Evolutionary conservation across 1,284 basidiomycete species (phyloP), one percentile per base, ranked within the genome.

Genomic region (Ustanciosporium gigantosporum): DNA sequence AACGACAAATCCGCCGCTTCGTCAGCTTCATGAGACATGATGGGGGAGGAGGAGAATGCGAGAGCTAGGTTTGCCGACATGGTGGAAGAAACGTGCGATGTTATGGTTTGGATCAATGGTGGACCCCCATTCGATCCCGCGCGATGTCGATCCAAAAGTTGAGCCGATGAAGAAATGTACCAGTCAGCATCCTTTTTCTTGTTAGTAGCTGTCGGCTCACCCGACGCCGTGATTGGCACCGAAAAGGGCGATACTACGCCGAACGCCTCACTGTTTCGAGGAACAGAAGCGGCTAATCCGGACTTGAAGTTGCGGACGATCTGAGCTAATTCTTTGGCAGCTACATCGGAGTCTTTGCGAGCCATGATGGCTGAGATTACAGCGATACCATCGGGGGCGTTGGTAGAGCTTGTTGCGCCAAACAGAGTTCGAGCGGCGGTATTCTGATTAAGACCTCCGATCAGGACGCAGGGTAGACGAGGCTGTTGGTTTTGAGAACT

Each of bases 11-110:
- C 90, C 21, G 84, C 83, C 81, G 91, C 91, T 77, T 97, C 93
- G 57, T 84, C 81, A 0, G 87, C 70, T 44, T 75, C 70, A 49
- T 73, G 70, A 27, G 68, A 72, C 92, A 96, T 97, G 76, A 96
- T 94, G 1, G 93, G 93, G 43, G 89, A 91, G 13, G 87, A 90
- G 25, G 89, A 88, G 5, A 96, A 78, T 0, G 91, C 90, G 8
- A 97, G 83, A 0, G 92, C 93, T 2, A 89, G 84, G 78, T 96
- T 97, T 16, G 92, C 91, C 2, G 88, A 90, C 80, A 94, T 90
- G 25, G 87, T 92, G 17, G 88, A 86, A 21, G 91, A 91, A 25
- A 96, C 92, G 41, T 84, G 87, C 72, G 94, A 94, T 2, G 92
- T 94, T 66, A 94, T 91, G 87, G 93, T 68, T 21, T 76, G 69